Conservation (phyloP, 2,329 filamentous ascomycete species). For the Stylonectria norvegica region DNA sequence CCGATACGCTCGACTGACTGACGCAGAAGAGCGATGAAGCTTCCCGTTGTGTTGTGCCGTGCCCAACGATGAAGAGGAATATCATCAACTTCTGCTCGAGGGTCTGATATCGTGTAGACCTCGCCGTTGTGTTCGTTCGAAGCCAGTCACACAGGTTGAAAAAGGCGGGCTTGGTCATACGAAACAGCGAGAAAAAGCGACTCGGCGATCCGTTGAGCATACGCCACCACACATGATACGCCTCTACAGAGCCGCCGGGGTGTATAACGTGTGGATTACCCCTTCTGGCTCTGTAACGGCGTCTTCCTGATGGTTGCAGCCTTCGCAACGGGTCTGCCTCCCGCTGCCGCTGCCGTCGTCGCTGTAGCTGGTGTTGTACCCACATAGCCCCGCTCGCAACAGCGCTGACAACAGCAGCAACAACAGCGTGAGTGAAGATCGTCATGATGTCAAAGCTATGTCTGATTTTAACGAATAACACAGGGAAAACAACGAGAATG, state of each 20-base stretch:
- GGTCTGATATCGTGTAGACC: neutral
- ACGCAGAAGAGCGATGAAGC: neutral
- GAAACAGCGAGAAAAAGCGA: neutral
- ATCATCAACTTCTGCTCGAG: neutral
- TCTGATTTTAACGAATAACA: neutral
- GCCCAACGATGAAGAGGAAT: neutral
- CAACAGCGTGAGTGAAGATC: neutral
- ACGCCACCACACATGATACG: neutral
- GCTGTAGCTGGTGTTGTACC: neutral
- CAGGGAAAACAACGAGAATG: no score
- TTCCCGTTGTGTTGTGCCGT: neutral
- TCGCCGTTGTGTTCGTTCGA: neutral
- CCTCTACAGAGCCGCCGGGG: neutral
- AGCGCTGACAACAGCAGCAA: neutral
- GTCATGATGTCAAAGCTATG: neutral
- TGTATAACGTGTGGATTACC: neutral
- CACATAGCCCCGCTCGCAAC: neutral
- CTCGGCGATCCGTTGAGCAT: neutral
- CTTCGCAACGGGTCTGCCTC: neutral
- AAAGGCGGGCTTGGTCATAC: neutral
- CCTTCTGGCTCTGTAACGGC: neutral
- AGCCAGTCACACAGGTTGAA: neutral
- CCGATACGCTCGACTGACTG: neutral
- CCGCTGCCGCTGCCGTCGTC: neutral
- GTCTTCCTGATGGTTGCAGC: neutral